Percentiles rank a stretch among this genome's conserved stretches.
These are phyloP conservation scores for Eleusine coracana DNA, from an alignment of 176 grass and related monocot genomes.

Conservation along the genomic window DNA sequence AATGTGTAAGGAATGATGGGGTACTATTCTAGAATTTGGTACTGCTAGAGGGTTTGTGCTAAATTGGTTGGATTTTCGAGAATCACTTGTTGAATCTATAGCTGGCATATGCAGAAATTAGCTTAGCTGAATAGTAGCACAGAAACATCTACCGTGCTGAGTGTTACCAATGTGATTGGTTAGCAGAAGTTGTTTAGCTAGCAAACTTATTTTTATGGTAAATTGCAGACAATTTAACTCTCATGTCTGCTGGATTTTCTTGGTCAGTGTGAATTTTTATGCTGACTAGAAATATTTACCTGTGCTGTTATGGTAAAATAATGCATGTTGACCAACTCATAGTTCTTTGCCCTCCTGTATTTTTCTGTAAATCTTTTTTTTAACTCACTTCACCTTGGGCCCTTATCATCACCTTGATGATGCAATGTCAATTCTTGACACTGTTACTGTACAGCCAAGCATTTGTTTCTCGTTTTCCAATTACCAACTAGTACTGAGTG, in stretches of 20 bases:
- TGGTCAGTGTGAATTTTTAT: neutral
- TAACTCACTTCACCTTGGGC: neutral
- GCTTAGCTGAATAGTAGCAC: neutral
- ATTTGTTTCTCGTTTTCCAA: conserved; percentile 26
- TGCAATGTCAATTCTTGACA: neutral
- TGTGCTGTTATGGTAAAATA: neutral
- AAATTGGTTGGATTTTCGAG: neutral
- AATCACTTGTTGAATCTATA: neutral
- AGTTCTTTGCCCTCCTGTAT: neutral
- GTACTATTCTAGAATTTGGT: neutral
- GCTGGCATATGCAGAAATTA: conserved; percentile 12
- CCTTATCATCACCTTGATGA: neutral
- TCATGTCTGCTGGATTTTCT: neutral
- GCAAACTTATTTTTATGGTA: neutral
- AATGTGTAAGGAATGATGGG: neutral
- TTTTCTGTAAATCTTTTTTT: neutral
- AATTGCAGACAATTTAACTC: neutral
- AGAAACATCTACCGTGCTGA: neutral
- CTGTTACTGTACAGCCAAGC: conserved; percentile 9
- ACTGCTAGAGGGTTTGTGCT: neutral
- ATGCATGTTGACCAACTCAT: neutral
- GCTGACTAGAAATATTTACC: neutral
- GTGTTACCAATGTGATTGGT: neutral
- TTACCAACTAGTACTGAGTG: conserved; percentile 18
- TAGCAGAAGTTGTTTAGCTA: neutral